phyloP scores from a whole-genome alignment of 192 early-diverging fungal genomes.

The Gamsiella multidivaricata region DNA sequence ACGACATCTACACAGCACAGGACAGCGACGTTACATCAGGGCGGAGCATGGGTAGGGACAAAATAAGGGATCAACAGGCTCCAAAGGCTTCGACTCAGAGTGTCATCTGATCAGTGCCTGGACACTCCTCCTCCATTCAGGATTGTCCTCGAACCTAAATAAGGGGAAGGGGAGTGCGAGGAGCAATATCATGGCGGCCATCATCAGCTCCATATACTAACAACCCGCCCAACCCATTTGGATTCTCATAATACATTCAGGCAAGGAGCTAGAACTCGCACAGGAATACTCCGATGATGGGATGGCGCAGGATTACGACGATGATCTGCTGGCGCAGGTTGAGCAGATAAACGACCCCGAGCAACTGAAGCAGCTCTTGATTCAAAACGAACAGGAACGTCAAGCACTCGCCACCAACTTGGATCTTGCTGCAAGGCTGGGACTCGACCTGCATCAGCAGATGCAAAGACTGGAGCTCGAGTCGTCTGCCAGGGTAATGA shows the following conservation, averaged over 20 bases:
- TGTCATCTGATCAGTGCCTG: constrained; percentile 1
- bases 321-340: constrained; percentile 48
- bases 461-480: constrained; percentile 56
- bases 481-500: constrained; percentile 43
- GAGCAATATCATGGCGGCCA: neutral
- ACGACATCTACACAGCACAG: constrained; percentile 22
- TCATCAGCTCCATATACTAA: constrained; percentile 6
- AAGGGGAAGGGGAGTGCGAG: neutral
- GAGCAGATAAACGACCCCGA: constrained; percentile 61
- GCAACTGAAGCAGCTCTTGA: constrained; percentile 58
- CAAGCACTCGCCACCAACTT: constrained; percentile 62
- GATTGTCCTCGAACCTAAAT: too few species aligned
- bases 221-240: neutral
- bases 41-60: constrained; percentile 24
- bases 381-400: constrained; percentile 68
- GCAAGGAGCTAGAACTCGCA: constrained; percentile 27
- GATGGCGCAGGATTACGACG: constrained; percentile 15
- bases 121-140: too few species aligned
- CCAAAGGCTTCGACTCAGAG: too few species aligned
- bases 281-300: too few species aligned
- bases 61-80: too few species aligned
- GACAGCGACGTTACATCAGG: constrained; percentile 12
- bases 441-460: constrained; percentile 67
- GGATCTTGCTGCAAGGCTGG: constrained; percentile 69
- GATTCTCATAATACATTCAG: constrained; percentile 11